Conservation (phyloP, 2,329 filamentous ascomycete genomes). For the Fonsecaea nubica region DNA sequence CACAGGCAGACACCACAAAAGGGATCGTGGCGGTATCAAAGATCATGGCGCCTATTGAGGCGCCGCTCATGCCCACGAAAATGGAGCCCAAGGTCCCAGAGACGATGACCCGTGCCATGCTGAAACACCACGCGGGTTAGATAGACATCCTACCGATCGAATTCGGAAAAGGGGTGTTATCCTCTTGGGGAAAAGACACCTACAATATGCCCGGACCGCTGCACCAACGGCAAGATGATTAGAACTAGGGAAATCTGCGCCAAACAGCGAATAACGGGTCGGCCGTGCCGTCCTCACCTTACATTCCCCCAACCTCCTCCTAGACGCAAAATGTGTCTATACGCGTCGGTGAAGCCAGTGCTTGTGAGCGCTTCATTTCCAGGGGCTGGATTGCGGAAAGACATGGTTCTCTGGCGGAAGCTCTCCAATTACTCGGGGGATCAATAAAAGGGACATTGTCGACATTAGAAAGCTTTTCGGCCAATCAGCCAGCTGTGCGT, state of each 20-base stretch:
- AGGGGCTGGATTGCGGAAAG: conserved; percentile 25
- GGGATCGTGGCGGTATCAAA: conserved; percentile 37
- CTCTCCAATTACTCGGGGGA: not conserved
- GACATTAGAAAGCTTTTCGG: not conserved
- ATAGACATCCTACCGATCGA: not conserved
- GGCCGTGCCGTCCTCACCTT: conserved; percentile 22
- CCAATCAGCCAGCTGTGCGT: not conserved
- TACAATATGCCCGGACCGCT: conserved; percentile 37
- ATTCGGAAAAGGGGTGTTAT: not conserved
- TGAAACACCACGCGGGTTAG: conserved; percentile 8
- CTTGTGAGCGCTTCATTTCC: conserved; percentile 25
- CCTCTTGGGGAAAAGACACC: conserved; percentile 6
- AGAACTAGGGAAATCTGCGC: not conserved
- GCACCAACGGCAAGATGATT: not conserved
- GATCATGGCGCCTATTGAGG: conserved; percentile 29
- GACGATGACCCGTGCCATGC: conserved; percentile 36
- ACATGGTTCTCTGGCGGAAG: conserved; percentile 10
- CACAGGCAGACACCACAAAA: conserved; percentile 32
- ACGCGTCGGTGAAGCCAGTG: conserved; percentile 22
- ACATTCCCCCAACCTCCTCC: conserved; percentile 37
- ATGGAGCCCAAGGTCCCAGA: conserved; percentile 30
- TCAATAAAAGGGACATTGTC: not conserved
- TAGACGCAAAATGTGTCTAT: conserved; percentile 24
- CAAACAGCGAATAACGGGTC: not conserved
- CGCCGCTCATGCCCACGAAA: conserved; percentile 35